phyloP scores from a whole-genome alignment of 345 rosid genomes.

The Gynandropsis gynandra region DNA sequence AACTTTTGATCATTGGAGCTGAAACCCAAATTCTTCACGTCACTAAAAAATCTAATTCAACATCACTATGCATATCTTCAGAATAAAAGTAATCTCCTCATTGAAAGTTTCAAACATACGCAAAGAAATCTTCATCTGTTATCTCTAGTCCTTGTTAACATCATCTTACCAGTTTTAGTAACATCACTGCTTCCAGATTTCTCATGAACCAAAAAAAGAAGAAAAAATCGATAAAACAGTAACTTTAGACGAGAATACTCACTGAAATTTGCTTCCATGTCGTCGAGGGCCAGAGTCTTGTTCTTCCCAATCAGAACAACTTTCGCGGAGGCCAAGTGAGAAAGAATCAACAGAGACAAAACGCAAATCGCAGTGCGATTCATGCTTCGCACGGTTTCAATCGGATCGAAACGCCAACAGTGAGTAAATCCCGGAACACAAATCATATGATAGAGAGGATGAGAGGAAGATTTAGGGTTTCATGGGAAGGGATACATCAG shows the following conservation, averaged over 20 bases:
- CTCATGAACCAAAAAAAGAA: not conserved
- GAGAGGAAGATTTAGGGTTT: conserved; percentile 27
- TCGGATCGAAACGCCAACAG: not conserved
- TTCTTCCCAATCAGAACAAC: conserved; percentile 61
- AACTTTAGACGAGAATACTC: conserved; percentile 10
- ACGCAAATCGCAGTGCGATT: conserved; percentile 23
- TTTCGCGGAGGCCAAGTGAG: conserved; percentile 34
- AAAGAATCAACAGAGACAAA: conserved; percentile 26
- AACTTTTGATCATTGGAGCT: conserved; percentile 59
- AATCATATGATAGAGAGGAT: not conserved
- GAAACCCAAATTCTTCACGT: conserved; percentile 17
- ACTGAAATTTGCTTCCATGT: conserved; percentile 82
- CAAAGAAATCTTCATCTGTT: too few relatives aligned
- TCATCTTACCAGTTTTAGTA: not conserved
- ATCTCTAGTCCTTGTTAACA: too few relatives aligned
- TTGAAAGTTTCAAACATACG: too few relatives aligned
- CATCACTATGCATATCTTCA: not conserved
- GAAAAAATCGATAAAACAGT: not conserved
- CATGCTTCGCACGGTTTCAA: conserved; percentile 10
- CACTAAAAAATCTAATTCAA: conserved; percentile 1
- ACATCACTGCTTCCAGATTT: not conserved
- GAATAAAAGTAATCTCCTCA: too few relatives aligned
- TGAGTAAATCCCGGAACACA: not conserved
- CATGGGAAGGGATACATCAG: conserved; percentile 43
- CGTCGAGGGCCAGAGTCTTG: conserved; percentile 59